A percentile compares a stretch with the other conserved stretches of the same genome.
phyloP scores from a whole-genome alignment of 2,329 filamentous ascomycete species.

The Xylaria sp. region DNA sequence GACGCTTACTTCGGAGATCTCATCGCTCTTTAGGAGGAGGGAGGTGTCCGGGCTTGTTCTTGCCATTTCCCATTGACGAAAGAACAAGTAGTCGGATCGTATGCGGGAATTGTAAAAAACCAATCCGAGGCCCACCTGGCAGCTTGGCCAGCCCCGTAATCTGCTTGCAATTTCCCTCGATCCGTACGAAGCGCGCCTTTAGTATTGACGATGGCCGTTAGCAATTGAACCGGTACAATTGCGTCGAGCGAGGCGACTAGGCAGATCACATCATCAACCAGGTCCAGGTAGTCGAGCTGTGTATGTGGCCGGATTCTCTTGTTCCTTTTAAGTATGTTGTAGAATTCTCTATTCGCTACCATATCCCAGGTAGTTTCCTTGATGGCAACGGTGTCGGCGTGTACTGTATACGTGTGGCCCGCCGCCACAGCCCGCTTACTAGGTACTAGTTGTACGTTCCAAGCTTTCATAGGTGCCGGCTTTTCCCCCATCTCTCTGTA shows the following conservation, averaged over 20 bases:
- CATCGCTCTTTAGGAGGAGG: background rate
- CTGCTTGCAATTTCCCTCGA: background rate
- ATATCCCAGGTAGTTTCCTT: accelerated
- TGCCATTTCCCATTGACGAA: background rate
- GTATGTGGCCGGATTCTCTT: background rate
- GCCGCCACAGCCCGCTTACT: no score
- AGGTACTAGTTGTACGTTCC: background rate
- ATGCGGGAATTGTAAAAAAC: background rate
- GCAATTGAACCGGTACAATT: background rate
- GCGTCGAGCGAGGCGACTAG: background rate
- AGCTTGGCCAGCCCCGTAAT: background rate
- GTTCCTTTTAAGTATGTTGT: background rate
- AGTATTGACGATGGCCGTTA: background rate
- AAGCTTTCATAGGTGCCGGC: background rate
- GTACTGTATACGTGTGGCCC: background rate
- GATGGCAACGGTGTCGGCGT: background rate
- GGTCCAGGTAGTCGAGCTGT: background rate
- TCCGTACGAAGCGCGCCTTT: background rate
- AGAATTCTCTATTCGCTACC: background rate
- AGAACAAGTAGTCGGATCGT: background rate
- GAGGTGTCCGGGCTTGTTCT: background rate
- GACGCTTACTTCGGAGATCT: background rate
- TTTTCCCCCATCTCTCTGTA: no score
- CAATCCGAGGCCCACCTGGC: background rate
- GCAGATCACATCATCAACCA: background rate